Evolutionary conservation across 306 rosid species (phyloP).

Genomic region (Cucurbita ficifolia): DNA sequence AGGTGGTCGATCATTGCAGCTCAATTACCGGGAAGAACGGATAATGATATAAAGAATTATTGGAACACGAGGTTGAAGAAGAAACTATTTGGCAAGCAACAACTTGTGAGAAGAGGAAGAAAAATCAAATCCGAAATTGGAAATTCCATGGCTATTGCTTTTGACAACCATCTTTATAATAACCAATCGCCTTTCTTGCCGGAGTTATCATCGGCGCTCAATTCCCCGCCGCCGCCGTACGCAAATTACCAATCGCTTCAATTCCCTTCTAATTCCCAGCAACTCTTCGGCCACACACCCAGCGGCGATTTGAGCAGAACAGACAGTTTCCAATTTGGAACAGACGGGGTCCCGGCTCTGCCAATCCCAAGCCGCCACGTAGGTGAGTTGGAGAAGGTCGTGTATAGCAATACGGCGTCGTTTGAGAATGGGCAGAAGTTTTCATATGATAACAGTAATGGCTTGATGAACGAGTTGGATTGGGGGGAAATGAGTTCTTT

Average conservation of each 20-base stretch:
- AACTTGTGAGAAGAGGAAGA: not conserved
- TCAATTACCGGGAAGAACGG: constrained; percentile 80
- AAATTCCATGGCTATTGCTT: constrained; percentile 12
- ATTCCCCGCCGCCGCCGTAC: constrained; percentile 12
- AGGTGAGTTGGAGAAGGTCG: constrained; percentile 22
- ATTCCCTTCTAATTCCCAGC: constrained; percentile 2
- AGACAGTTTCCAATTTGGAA: constrained; percentile 15
- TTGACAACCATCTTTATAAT: not conserved
- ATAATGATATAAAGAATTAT: constrained; percentile 82
- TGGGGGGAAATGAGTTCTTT: constrained; percentile 35
- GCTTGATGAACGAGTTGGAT: constrained; percentile 9
- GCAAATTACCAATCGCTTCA: constrained; percentile 13
- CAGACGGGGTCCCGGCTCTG: not conserved
- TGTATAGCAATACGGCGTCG: constrained; percentile 17
- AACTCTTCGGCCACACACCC: constrained; percentile 6
- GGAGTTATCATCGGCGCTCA: constrained; percentile 25
- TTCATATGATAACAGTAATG: constrained; percentile 14
- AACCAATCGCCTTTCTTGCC: constrained; percentile 47
- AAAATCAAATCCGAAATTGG: constrained; percentile 15
- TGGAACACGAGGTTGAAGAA: constrained; percentile 93
- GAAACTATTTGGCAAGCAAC: constrained; percentile 60
- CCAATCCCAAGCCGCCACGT: constrained; percentile 17
- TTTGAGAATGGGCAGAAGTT: constrained; percentile 38
- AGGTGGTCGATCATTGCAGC: constrained; percentile 95
- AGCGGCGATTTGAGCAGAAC: constrained; percentile 14